A percentile compares a stretch with the other conserved stretches of the same genome.
These are phyloP conservation scores for Cladophialophora chaetospira DNA, from an alignment of 2,329 filamentous ascomycete species.

Conservation along the genomic window DNA sequence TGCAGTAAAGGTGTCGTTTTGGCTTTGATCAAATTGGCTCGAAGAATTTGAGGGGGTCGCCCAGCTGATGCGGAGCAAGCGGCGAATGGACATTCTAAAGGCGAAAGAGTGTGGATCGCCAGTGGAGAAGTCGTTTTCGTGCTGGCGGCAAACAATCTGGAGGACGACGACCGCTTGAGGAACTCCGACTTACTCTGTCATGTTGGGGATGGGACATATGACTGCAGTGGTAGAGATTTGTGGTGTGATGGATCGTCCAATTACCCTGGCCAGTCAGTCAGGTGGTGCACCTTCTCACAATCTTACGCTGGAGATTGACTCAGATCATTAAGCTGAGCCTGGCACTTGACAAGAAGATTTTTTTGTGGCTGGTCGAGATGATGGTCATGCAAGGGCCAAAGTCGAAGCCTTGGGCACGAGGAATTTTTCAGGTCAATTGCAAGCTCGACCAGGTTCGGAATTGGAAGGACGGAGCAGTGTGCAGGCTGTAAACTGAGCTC, in stretches of 20 bases:
- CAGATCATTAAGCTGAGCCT: not conserved
- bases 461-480: constrained; percentile 2
- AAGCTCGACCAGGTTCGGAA: not conserved
- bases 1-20: constrained; percentile 17
- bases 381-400: not conserved
- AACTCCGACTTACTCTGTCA: constrained; percentile 3
- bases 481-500: constrained; percentile 2
- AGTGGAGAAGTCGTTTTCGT: constrained; percentile 27
- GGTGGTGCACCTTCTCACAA: not conserved
- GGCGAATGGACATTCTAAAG: constrained; percentile 15
- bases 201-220: not conserved
- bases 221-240: not conserved
- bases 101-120: not conserved
- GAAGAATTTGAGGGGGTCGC: constrained; percentile 8
- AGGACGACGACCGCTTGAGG: not conserved
- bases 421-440: not conserved
- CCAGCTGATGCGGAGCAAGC: constrained; percentile 16
- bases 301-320: constrained; percentile 2
- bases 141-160: constrained; percentile 16
- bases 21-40: constrained; percentile 12
- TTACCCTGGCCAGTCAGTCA: not conserved
- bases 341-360: constrained; percentile 1
- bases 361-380: constrained; percentile 1
- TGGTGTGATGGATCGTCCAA: constrained; percentile 8
- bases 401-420: not conserved